Percentiles rank a stretch among this genome's conserved stretches.
Evolutionary conservation across 495 filamentous ascomycete genomes (phyloP).

Genomic region (Talaromyces nanjingensis): DNA sequence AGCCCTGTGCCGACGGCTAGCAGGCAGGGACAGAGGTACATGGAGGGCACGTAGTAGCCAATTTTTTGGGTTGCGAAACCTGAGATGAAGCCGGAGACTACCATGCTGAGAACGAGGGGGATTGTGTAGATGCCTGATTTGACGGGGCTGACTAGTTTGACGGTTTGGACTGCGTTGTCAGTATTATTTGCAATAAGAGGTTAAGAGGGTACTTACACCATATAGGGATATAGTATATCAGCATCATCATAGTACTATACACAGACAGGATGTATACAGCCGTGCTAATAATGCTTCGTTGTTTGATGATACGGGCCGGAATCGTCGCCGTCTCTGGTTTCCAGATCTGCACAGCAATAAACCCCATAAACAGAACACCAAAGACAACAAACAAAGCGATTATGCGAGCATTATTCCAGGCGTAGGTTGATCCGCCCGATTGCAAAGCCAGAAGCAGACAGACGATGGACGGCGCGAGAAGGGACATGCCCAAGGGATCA

Average conservation of each 20-base stretch:
- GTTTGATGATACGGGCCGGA: constrained; percentile 49
- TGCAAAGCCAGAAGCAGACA: constrained; percentile 52
- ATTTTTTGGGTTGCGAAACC: constrained; percentile 16
- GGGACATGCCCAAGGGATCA: constrained; percentile 35
- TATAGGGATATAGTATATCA: constrained; percentile 58
- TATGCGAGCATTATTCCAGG: constrained; percentile 45
- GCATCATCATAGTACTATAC: constrained; percentile 24
- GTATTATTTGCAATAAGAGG: background rate
- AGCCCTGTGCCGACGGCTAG: constrained; percentile 30
- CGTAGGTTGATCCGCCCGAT: constrained; percentile 53
- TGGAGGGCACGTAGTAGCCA: constrained; percentile 36
- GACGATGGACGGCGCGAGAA: constrained; percentile 46
- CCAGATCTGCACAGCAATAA: constrained; percentile 39
- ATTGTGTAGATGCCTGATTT: constrained; percentile 23
- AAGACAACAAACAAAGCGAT: constrained; percentile 46
- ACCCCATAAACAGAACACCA: constrained; percentile 34
- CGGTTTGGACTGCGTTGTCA: constrained; percentile 19
- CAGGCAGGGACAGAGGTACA: constrained; percentile 22
- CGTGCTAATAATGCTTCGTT: constrained; percentile 44
- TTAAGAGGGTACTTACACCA: constrained; percentile 38
- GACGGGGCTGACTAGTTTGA: constrained; percentile 19
- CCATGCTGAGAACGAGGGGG: constrained; percentile 20
- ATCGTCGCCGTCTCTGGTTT: constrained; percentile 41
- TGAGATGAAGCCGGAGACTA: constrained; percentile 15
- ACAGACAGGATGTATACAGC: constrained; percentile 26